These are phyloP conservation scores for Stevia rebaudiana DNA, from an alignment of 140 eudicot genomes.

Conservation along the genomic window DNA sequence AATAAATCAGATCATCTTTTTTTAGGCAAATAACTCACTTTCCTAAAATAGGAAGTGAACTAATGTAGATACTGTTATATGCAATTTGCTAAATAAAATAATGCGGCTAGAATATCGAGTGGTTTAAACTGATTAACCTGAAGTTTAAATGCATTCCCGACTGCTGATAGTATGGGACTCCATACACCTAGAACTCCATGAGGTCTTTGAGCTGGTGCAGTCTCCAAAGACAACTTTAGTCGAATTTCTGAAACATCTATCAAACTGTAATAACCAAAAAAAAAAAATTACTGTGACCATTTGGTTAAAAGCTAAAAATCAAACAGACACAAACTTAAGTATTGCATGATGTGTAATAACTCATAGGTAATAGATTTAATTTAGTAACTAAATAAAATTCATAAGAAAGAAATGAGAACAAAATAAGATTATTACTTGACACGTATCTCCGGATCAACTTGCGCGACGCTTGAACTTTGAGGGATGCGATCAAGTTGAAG, in stretches of 20 bases:
- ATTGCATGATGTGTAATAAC: not conserved
- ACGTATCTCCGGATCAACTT: constrained; percentile 96
- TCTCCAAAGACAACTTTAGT: constrained; percentile 79
- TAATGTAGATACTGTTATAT: not conserved
- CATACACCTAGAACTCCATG: constrained; percentile 97
- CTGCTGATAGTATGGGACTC: constrained; percentile 95
- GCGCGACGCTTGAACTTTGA: constrained; percentile 58
- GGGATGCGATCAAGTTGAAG: constrained; percentile 80
- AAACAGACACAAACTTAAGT: no score
- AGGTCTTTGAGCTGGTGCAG: constrained; percentile 98
- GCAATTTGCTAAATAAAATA: not conserved
- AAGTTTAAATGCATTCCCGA: constrained; percentile 93
- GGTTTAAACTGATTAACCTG: constrained; percentile 45
- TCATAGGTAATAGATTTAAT: not conserved
- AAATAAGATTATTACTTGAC: constrained; percentile 58
- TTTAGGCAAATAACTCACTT: not conserved
- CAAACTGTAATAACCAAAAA: constrained; percentile 53
- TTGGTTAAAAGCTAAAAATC: not conserved
- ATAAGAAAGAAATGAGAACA: not conserved
- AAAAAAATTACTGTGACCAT: constrained; percentile 6
- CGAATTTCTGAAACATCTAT: constrained; percentile 94
- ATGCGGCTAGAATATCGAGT: not conserved
- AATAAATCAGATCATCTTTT: not conserved
- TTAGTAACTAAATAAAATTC: not conserved
- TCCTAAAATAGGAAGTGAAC: not conserved